Conservation (phyloP, 352 stramenopile species). For the Phytophthora capsici region DNA sequence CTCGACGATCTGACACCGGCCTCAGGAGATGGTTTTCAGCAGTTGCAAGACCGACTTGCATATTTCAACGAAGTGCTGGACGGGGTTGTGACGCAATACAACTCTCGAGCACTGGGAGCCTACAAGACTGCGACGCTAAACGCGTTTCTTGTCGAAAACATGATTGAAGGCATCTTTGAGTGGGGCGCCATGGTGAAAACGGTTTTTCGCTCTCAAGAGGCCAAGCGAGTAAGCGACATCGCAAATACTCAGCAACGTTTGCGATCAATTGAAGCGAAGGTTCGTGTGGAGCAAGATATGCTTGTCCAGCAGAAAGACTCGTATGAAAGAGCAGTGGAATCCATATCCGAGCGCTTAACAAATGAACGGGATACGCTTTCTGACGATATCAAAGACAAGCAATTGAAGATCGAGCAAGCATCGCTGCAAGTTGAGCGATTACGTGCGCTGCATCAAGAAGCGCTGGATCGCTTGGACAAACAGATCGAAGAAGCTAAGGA, state of each 20-base stretch:
- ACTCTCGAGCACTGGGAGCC: slow-evolving; percentile 37
- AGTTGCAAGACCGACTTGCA: slow-evolving; percentile 47
- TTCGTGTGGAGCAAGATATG: slow-evolving; percentile 61
- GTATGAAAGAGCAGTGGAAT: slow-evolving; percentile 64
- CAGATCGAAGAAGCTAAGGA: slow-evolving; percentile 68
- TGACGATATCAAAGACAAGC: slow-evolving; percentile 68
- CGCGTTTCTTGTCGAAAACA: slow-evolving; percentile 55
- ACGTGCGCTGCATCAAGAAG: slow-evolving; percentile 65
- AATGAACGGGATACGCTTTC: slow-evolving; percentile 53
- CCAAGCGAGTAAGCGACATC: slow-evolving; percentile 45
- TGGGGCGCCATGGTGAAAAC: slow-evolving; percentile 61
- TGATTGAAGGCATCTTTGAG: slow-evolving; percentile 62
- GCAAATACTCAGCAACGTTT: slow-evolving; percentile 53
- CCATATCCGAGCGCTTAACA: slow-evolving; percentile 55
- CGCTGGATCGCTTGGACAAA: slow-evolving; percentile 48
- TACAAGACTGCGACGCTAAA: slow-evolving; percentile 42
- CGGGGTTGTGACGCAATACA: slow-evolving; percentile 53
- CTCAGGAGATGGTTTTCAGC: slow-evolving; percentile 37
- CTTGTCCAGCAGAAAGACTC: slow-evolving; percentile 69
- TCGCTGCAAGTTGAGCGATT: slow-evolving; percentile 64
- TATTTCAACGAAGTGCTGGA: slow-evolving; percentile 47
- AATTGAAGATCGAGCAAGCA: slow-evolving; percentile 62
- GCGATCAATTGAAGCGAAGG: slow-evolving; percentile 61
- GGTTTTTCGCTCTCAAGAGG: slow-evolving; percentile 54
- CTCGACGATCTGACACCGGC: slow-evolving; percentile 10